Base-by-base conservation (phyloP, 768 basidiomycete species). In the Pseudohyphozyma bogoriensis region DNA sequence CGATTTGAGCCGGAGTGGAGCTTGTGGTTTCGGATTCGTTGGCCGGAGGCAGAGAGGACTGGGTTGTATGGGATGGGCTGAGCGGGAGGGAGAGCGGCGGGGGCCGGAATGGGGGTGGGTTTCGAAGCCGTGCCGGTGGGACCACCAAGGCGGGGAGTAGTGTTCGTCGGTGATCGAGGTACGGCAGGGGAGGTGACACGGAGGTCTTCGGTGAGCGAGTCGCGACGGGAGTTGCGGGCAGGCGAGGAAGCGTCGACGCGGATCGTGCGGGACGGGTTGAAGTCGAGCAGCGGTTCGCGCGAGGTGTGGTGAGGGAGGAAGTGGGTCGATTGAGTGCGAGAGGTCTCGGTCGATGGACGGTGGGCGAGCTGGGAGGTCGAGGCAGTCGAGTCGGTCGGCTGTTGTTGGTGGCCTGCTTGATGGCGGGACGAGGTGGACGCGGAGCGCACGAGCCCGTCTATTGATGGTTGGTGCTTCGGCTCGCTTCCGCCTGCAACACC, bases 1-100 rank as follows among this genome's bases (percentile, higher is more conserved):
- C 76, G 77, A 74, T 89, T 91, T 58, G 82, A 77, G 4, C 87
- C 87, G 1, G 83, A 81, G 70, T 87, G 82, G 24, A 78, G 73
- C 64, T 83, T 75, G 73, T 85, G 84, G 55, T 82, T 82, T 36
- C 80, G 55, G 28, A 52, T 10, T 11, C 33, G 22, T 8, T 33
- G 33, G 2, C 50, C 50, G 12, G n/a, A 13, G 10, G n/a, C 50
- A n/a, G 33, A 32, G 18, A 33, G 20, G 32, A 51, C 33, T 9
- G 50, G 33, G 12, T 35, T 18, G 50, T n/a, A 33, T 22, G 33
- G n/a, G 50, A 36, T 10, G 22, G 32, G 22, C 16, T 51, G 32
- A 4, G 33, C 33, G 15, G 33, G n/a, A 20, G 32, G 26, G 32
- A 22, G 9, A 20, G 22, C 22, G 10, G 50, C 33, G 22, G 33